Evolutionary conservation across 495 filamentous ascomycete genomes (phyloP).

Genomic region (Chlorociboria aeruginascens): DNA sequence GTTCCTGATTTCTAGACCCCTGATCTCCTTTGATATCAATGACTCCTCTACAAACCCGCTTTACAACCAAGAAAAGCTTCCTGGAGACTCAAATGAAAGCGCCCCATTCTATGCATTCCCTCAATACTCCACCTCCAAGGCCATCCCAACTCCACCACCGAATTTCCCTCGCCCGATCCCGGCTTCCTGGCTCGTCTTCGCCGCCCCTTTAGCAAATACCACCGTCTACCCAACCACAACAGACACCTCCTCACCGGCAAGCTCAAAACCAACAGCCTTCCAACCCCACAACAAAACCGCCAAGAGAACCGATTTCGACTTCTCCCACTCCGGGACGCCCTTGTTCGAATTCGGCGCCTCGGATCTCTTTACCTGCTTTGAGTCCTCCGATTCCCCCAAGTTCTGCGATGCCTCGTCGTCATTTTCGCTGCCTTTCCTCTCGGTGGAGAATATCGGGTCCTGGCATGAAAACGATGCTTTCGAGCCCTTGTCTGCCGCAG

Average conservation of each 20-base stretch:
- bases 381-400: not conserved
- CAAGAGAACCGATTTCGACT: conserved; percentile 12
- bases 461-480: not conserved
- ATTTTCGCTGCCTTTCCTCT: not conserved
- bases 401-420: too few relatives aligned
- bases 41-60: not conserved
- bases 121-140: not conserved
- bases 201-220: conserved; percentile 8
- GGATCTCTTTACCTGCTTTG: not conserved
- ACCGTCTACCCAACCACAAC: not conserved
- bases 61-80: not conserved
- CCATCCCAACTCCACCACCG: conserved; percentile 1
- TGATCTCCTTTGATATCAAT: not conserved
- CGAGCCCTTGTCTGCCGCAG: not conserved
- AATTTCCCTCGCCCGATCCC: conserved; percentile 11
- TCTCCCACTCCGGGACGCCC: conserved; percentile 8
- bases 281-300: not conserved
- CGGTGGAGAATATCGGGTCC: not conserved
- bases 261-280: not conserved
- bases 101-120: not conserved
- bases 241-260: not conserved
- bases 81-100: not conserved
- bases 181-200: conserved; percentile 13
- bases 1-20: conserved; percentile 12
- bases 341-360: conserved; percentile 10